Evolutionary conservation across 805 yeast species (phyloP).

Genomic region (Candida nemodendra): DNA sequence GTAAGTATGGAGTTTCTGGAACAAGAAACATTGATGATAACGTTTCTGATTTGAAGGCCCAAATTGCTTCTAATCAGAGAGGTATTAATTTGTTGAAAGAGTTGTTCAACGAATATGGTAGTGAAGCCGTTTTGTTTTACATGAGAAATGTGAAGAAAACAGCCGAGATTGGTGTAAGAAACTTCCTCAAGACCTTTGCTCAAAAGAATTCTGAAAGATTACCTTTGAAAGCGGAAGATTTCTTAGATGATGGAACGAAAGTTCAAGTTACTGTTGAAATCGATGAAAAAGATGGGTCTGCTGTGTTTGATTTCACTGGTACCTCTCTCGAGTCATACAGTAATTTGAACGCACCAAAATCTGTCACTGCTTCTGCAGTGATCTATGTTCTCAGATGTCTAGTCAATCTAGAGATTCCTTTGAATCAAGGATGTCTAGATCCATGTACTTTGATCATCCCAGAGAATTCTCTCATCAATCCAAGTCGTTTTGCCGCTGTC

Average conservation of each 20-base stretch:
- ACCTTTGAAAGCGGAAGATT: conserved; percentile 44
- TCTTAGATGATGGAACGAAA: conserved; percentile 56
- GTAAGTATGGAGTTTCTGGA: conserved; percentile 51
- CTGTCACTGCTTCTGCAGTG: conserved; percentile 53
- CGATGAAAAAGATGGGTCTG: conserved; percentile 39
- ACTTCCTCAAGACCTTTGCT: conserved; percentile 36
- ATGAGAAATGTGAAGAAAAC: conserved; percentile 46
- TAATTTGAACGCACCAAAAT: conserved; percentile 53
- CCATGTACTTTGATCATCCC: conserved; percentile 33
- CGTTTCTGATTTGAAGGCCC: conserved; percentile 48
- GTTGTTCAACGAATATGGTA: conserved; percentile 44
- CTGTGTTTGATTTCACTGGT: conserved; percentile 52
- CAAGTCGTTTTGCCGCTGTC: conserved; percentile 46
- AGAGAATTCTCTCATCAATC: conserved; percentile 35
- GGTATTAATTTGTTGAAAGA: conserved; percentile 45
- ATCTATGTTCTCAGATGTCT: conserved; percentile 51
- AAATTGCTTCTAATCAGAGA: conserved; percentile 51
- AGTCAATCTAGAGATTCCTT: conserved; percentile 51
- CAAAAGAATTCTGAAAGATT: conserved; percentile 36
- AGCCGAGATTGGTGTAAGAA: conserved; percentile 48
- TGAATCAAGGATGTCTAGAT: conserved; percentile 51
- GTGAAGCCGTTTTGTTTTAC: conserved; percentile 42
- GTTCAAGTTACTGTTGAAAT: conserved; percentile 43
- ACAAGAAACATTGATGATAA: conserved; percentile 55
- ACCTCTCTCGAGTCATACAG: conserved; percentile 53